phyloP scores from a whole-genome alignment of 345 rosid genomes.

The Brassica cretica region DNA sequence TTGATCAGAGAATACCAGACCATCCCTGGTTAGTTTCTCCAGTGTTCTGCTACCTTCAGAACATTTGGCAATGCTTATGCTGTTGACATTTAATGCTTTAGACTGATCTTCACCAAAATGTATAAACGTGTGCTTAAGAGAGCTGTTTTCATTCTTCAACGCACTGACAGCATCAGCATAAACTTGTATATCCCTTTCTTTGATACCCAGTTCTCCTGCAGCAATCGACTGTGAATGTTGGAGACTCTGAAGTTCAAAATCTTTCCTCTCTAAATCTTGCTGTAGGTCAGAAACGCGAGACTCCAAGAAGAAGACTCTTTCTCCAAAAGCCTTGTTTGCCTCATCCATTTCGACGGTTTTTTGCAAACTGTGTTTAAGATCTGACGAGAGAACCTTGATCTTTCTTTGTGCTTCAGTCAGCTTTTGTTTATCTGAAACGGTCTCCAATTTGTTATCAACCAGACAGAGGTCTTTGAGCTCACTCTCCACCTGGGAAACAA shows the following conservation, averaged over 20 bases:
- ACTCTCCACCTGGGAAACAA: constrained; percentile 50
- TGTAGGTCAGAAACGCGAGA: constrained; percentile 48
- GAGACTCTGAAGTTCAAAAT: constrained; percentile 49
- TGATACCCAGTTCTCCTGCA: constrained; percentile 46
- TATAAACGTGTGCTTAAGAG: constrained; percentile 38
- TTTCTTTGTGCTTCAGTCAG: constrained; percentile 39
- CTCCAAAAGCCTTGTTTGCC: constrained; percentile 43
- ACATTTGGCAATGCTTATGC: constrained; percentile 45
- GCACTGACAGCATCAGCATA: constrained; percentile 38
- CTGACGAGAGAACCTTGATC: constrained; percentile 40
- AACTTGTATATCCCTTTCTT: constrained; percentile 47
- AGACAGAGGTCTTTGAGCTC: constrained; percentile 51
- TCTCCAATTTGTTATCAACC: constrained; percentile 43
- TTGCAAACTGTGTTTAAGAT: constrained; percentile 38
- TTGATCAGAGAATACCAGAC: constrained; percentile 43
- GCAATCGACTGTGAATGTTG: constrained; percentile 48
- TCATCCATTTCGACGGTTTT: constrained; percentile 44
- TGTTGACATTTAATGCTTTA: constrained; percentile 41
- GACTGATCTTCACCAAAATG: constrained; percentile 33
- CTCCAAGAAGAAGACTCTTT: constrained; percentile 51
- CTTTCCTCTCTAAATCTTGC: constrained; percentile 53
- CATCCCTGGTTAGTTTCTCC: constrained; percentile 46
- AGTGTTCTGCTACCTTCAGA: constrained; percentile 40
- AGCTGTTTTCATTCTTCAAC: constrained; percentile 48
- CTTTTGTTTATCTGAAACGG: constrained; percentile 41